Base-by-base conservation (phyloP, 352 stramenopile genomes). In the Halophytophthora batemanensis region DNA sequence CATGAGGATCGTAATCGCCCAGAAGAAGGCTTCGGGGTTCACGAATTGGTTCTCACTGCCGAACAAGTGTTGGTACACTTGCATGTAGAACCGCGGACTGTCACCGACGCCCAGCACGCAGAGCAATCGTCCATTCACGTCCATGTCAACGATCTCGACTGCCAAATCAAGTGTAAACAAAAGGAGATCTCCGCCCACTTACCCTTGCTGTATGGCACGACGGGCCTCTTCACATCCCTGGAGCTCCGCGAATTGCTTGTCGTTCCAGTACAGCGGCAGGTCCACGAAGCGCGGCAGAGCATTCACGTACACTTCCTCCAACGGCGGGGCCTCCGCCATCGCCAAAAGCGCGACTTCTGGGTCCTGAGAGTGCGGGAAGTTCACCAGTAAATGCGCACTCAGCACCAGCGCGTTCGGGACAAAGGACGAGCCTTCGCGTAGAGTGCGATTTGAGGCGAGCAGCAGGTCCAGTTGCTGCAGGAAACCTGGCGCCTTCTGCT, bases 1-100 rank as follows among this genome's bases (percentile, higher is more conserved):
- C 71, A 92, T 82, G 45, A 92, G 66, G 37, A 91, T 69, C 18
- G 81, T 87, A 22, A 91, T 79, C 2, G 83, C 80, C 78, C 82
- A 94, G 45, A 90, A 82, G 63, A 91, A 92, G 6, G 71, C 64
- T n/a, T 87, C 71, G 1, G 43, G 44, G 15, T 66, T 74, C 33
- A 92, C 66, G 25, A 87, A 65, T 15, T 71, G 47, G 22, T 82
- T 84, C 6, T 60, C 55, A 7, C 49, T 56, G 12, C 77, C 83
- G 45, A 94, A 90, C 31, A 92, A 64, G 44, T 92, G 74, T 37
- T 72, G 51, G 42, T 90, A 86, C 34, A 94, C 66, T 25, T 81
- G 69, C 19, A 69, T 66, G 53, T 92, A 92, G 19, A 92, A 82
- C 13, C 67, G 63, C 10, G 67, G 39, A 34, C 79, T 90, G 47